Conservation (phyloP, 2,329 filamentous ascomycete species). For the Botrytis medusae region DNA sequence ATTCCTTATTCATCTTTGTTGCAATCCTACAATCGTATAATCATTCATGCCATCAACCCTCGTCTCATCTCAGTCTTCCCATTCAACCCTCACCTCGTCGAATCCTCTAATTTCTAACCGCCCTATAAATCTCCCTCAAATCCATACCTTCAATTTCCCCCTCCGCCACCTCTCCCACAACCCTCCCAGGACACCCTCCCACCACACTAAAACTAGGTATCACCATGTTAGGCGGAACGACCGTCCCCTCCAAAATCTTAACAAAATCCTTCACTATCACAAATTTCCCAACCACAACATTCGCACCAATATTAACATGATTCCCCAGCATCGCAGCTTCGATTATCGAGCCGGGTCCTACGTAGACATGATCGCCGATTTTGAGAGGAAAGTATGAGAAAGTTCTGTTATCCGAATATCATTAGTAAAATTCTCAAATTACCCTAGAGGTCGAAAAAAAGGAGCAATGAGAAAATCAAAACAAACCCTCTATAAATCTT, state of each 20-base stretch:
- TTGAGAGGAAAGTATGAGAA: conserved; percentile 87
- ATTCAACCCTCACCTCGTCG: not conserved
- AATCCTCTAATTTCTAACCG: conserved; percentile 52
- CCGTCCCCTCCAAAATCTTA: conserved; percentile 77
- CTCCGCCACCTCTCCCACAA: conserved; percentile 78
- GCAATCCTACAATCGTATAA: not conserved
- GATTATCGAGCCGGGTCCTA: conserved; percentile 72
- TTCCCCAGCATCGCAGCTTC: conserved; percentile 81
- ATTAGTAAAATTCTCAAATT: not conserved
- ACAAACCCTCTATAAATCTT: conserved; percentile 72
- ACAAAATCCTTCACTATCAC: conserved; percentile 93
- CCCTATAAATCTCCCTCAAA: conserved; percentile 63
- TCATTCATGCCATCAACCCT: not conserved
- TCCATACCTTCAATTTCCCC: conserved; percentile 66
- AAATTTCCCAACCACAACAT: conserved; percentile 78
- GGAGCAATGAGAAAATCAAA: conserved; percentile 23
- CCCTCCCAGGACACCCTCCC: conserved; percentile 75
- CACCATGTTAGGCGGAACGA: conserved; percentile 85
- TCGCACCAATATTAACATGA: conserved; percentile 81
- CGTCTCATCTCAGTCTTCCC: not conserved
- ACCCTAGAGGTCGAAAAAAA: not conserved
- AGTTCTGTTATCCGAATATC: conserved; percentile 41
- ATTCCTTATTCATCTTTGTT: not conserved
- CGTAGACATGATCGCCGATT: conserved; percentile 91
- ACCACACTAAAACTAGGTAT: conserved; percentile 91